A percentile compares a stretch with the other conserved stretches of the same genome.
Evolutionary conservation across 2,329 filamentous ascomycete species (phyloP).

Genomic region (Gaeumannomyces sp.): DNA sequence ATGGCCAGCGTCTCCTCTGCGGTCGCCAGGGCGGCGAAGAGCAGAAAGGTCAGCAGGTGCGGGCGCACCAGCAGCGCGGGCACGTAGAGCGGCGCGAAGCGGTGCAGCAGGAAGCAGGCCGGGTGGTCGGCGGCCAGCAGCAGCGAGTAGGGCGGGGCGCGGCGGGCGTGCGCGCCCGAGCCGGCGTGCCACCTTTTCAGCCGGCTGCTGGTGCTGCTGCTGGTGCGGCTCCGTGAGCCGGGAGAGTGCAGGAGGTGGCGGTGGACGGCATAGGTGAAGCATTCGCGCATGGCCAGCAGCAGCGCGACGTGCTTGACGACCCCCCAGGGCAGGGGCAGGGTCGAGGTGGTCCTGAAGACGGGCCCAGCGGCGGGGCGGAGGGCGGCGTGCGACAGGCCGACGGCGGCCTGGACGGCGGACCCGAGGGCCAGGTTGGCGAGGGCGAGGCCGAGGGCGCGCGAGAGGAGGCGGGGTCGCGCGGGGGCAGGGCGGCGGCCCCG

Average conservation of each 20-base stretch:
- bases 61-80: conserved; percentile 59
- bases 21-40: conserved; percentile 57
- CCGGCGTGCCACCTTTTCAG: conserved; percentile 25
- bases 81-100: conserved; percentile 59
- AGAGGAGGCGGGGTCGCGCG: conserved; percentile 31
- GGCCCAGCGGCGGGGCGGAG: conserved; percentile 26
- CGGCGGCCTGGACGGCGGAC: conserved; percentile 35
- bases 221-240: too few species aligned
- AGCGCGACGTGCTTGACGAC: conserved; percentile 41
- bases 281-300: conserved; percentile 43
- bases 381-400: conserved; percentile 31
- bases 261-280: conserved; percentile 69
- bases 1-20: conserved; percentile 61
- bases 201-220: conserved; percentile 19
- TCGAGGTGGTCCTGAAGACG: conserved; percentile 41
- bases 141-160: conserved; percentile 54
- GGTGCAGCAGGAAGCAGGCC: conserved; percentile 53
- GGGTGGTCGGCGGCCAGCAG: conserved; percentile 64
- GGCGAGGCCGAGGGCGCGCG: conserved; percentile 32
- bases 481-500: conserved; percentile 44
- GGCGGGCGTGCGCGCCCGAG: conserved; percentile 44
- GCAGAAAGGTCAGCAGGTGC: conserved; percentile 66
- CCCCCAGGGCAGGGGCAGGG: conserved; percentile 47
- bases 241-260: conserved; percentile 48
- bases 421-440: conserved; percentile 39